Conservation (phyloP, 768 basidiomycete genomes). For the Pisolithus orientalis region DNA sequence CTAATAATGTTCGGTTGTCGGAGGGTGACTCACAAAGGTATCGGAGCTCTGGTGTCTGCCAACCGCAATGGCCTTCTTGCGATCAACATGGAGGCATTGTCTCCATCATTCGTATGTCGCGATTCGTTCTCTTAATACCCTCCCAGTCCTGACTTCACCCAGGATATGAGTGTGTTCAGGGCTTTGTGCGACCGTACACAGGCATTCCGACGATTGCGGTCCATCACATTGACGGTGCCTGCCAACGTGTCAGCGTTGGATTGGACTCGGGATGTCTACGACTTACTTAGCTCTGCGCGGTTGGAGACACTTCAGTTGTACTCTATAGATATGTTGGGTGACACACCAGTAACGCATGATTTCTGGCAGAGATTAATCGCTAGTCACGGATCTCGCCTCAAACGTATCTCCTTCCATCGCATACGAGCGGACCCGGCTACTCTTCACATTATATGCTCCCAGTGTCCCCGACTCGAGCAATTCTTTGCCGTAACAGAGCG, state of each 20-base stretch:
- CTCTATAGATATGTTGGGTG: constrained; percentile 36
- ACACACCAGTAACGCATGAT: constrained; percentile 34
- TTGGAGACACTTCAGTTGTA: constrained; percentile 62
- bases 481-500: constrained; percentile 56
- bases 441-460: constrained; percentile 47
- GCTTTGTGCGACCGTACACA: constrained; percentile 27
- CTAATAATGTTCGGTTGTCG: constrained; percentile 63
- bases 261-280: constrained; percentile 41
- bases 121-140: not conserved
- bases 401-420: constrained; percentile 56
- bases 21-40: constrained; percentile 57
- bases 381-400: constrained; percentile 46
- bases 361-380: constrained; percentile 49
- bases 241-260: constrained; percentile 27
- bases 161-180: constrained; percentile 52
- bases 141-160: constrained; percentile 2
- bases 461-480: constrained; percentile 51
- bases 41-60: constrained; percentile 43
- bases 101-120: constrained; percentile 49
- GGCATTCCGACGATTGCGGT: constrained; percentile 39
- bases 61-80: constrained; percentile 43
- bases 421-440: constrained; percentile 48
- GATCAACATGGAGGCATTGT: constrained; percentile 59
- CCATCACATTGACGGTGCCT: constrained; percentile 53
- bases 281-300: constrained; percentile 42